A percentile compares a stretch with the other conserved stretches of the same genome.
These are phyloP conservation scores for Dillenia suffruticosa DNA, from an alignment of 164 flowering plant genomes.

Conservation along the genomic window DNA sequence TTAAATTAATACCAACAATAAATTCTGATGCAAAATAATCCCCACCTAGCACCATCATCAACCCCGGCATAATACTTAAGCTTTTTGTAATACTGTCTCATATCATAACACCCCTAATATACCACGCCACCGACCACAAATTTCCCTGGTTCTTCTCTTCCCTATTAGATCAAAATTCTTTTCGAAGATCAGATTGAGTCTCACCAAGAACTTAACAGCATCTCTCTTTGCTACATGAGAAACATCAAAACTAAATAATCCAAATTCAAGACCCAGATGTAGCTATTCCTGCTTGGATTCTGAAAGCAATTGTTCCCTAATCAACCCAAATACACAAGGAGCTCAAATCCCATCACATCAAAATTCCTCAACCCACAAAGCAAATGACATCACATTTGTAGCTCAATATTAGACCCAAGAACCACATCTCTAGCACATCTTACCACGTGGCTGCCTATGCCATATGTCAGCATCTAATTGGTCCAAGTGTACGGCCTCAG, in stretches of 20 bases:
- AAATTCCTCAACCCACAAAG: constrained; percentile 39
- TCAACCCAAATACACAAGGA: constrained; percentile 39
- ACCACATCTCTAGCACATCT: constrained; percentile 35
- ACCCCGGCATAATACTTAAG: constrained; percentile 37
- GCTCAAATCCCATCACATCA: constrained; percentile 26
- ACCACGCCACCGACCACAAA: constrained; percentile 44
- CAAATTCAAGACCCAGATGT: constrained; percentile 35
- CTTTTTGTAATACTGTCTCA: constrained; percentile 38
- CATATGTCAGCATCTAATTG: too few relatives aligned
- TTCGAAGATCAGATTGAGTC: constrained; percentile 28
- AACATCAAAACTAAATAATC: constrained; percentile 23
- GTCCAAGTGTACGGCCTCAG: too few relatives aligned
- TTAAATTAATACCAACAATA: constrained; percentile 35
- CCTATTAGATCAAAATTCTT: constrained; percentile 23
- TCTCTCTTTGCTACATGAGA: constrained; percentile 32
- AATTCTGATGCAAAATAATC: constrained; percentile 54
- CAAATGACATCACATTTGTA: constrained; percentile 52
- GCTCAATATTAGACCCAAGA: constrained; percentile 29
- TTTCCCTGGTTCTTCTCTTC: constrained; percentile 9
- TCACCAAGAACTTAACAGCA: constrained; percentile 40
- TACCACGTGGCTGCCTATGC: too few relatives aligned
- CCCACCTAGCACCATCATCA: constrained; percentile 30
- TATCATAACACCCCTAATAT: constrained; percentile 29
- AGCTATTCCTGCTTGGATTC: constrained; percentile 42
- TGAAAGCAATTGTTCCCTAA: constrained; percentile 26